phyloP scores from a whole-genome alignment of 345 rosid species.

The Draba incana region DNA sequence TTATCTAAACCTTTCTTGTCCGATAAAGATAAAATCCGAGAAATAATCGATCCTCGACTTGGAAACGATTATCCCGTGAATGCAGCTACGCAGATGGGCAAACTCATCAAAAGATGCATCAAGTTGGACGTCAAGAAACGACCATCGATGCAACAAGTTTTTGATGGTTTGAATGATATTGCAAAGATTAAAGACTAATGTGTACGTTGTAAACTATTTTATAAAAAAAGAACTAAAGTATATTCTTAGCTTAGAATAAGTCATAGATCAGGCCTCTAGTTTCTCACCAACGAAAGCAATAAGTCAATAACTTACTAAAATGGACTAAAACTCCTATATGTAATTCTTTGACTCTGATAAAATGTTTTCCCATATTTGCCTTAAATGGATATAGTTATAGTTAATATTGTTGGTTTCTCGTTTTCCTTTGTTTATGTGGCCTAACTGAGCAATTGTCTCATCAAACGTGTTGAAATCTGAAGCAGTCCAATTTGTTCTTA shows the following conservation, averaged over 20 bases:
- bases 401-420: background rate
- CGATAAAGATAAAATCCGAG: background rate
- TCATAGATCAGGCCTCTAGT: background rate
- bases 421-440: background rate
- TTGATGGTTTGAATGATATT: conserved; percentile 23
- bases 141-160: conserved; percentile 17
- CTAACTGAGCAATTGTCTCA: conserved; percentile 4
- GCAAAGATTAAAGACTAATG: conserved; percentile 11
- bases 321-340: conserved; percentile 3
- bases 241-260: too few relatives aligned
- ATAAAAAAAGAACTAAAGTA: background rate
- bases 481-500: background rate
- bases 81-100: conserved; percentile 1
- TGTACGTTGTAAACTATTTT: background rate
- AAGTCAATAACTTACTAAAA: conserved; percentile 10
- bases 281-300: conserved; percentile 1
- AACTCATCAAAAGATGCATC: conserved; percentile 23
- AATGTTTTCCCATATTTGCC: background rate
- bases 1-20: conserved; percentile 34
- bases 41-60: conserved; percentile 23
- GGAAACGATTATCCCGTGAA: conserved; percentile 8
- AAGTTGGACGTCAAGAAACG: background rate
- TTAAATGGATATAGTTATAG: background rate
- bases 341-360: background rate
- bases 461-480: conserved; percentile 4